phyloP scores from a whole-genome alignment of 768 basidiomycete genomes.

The Mycena rosella region DNA sequence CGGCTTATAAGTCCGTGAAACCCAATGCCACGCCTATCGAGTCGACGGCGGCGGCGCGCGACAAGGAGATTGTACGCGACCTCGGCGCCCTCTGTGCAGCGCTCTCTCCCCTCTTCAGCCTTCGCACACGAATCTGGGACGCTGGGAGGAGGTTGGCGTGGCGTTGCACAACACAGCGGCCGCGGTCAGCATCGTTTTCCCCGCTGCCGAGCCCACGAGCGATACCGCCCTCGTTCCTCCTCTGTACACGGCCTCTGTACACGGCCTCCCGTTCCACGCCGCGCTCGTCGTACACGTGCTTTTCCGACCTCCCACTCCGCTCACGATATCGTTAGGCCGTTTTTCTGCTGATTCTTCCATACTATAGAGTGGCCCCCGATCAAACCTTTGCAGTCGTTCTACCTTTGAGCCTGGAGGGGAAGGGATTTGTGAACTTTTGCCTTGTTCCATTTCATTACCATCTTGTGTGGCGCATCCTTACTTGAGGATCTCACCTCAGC shows the following conservation, averaged over 20 bases:
- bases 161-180: constrained; percentile 65
- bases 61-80: constrained; percentile 30
- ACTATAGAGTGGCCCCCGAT: too few relatives aligned
- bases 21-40: constrained; percentile 46
- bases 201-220: constrained; percentile 17
- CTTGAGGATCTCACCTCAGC: too few relatives aligned
- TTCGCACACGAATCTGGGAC: constrained; percentile 58
- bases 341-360: too few relatives aligned
- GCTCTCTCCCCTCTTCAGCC: constrained; percentile 50
- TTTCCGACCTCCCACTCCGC: too few relatives aligned
- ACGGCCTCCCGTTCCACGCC: constrained; percentile 44
- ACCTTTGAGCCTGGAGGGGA: too few relatives aligned
- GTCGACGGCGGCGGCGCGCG: constrained; percentile 30
- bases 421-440: too few relatives aligned
- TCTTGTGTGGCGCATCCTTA: too few relatives aligned
- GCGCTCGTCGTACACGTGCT: constrained; percentile 68
- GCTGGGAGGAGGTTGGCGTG: constrained; percentile 65
- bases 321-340: too few relatives aligned
- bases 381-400: too few relatives aligned
- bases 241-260: constrained; percentile 37
- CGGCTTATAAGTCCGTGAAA: constrained; percentile 51
- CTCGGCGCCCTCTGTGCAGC: constrained; percentile 43
- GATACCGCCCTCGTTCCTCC: constrained; percentile 13
- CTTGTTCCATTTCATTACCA: too few relatives aligned
- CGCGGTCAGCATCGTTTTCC: constrained; percentile 57